phyloP scores from a whole-genome alignment of 345 rosid species.

The Combretum micranthum region DNA sequence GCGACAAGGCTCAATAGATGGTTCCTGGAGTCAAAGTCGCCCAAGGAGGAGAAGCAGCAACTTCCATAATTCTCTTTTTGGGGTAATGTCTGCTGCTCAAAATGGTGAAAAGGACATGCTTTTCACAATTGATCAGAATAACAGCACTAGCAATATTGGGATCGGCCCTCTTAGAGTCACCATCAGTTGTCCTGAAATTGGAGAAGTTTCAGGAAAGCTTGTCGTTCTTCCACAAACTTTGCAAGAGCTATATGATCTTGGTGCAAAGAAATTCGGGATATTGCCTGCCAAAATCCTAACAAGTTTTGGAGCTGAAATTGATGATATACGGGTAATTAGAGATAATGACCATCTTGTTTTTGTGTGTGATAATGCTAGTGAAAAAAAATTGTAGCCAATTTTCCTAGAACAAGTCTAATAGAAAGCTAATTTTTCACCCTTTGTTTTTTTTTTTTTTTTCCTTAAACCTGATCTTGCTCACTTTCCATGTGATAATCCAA shows the following conservation, averaged over 20 bases:
- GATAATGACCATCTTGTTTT: constrained; percentile 27
- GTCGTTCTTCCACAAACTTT: constrained; percentile 22
- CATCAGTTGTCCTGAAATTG: constrained; percentile 29
- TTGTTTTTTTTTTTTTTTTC: no score
- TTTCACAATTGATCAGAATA: constrained; percentile 16
- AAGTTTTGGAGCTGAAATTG: constrained; percentile 26
- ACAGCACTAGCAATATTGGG: not conserved
- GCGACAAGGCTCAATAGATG: constrained; percentile 31
- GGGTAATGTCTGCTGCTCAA: constrained; percentile 60
- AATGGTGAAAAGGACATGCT: constrained; percentile 25
- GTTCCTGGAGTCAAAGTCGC: constrained; percentile 35
- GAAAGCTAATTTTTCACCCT: no score
- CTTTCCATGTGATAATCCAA: no score
- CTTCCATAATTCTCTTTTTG: constrained; percentile 68
- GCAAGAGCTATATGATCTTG: constrained; percentile 24
- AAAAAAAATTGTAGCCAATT: no score
- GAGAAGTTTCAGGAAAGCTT: constrained; percentile 20
- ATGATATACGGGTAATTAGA: constrained; percentile 29
- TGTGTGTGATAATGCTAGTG: not conserved
- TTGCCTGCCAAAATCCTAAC: constrained; percentile 16
- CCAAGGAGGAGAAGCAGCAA: constrained; percentile 48
- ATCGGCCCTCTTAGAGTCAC: constrained; percentile 16
- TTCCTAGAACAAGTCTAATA: no score
- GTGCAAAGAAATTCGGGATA: constrained; percentile 23
- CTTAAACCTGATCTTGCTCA: no score